Evolutionary conservation across 805 yeast genomes (phyloP).

Genomic region (Wickerhamiella lipophila): DNA sequence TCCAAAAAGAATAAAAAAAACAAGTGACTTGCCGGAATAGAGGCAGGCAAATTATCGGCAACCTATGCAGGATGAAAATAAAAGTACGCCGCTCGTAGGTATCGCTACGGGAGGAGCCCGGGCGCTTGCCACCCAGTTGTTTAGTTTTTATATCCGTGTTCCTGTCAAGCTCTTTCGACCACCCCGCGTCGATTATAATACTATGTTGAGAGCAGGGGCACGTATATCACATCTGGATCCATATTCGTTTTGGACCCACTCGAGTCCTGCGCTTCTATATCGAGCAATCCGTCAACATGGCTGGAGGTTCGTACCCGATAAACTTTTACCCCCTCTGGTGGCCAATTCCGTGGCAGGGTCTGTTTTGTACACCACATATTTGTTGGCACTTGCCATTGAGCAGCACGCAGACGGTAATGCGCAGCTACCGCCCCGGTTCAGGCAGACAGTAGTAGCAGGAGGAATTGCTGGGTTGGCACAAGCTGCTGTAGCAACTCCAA

Average conservation of each 20-base stretch:
- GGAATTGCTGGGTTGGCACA: conserved; percentile 76
- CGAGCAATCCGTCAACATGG: conserved; percentile 67
- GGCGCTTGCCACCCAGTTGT: conserved; percentile 66
- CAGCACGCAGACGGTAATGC: conserved; percentile 18
- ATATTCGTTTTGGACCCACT: conserved; percentile 48
- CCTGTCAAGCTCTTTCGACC: conserved; percentile 81
- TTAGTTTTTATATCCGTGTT: conserved; percentile 66
- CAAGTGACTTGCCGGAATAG: no score
- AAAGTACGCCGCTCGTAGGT: conserved; percentile 41
- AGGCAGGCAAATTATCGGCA: no score
- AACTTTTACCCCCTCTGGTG: conserved; percentile 71
- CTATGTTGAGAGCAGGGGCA: conserved; percentile 26
- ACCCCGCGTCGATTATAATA: conserved; percentile 70
- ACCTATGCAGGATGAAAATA: conserved; percentile 10
- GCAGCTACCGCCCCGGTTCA: conserved; percentile 39
- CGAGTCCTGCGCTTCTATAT: conserved; percentile 60
- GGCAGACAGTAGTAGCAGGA: conserved; percentile 55
- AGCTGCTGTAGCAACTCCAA: conserved; percentile 84
- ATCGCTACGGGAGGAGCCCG: conserved; percentile 77
- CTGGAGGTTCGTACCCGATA: conserved; percentile 76
- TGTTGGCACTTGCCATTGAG: conserved; percentile 29
- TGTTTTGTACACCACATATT: conserved; percentile 71
- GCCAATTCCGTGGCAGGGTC: conserved; percentile 87
- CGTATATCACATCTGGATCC: conserved; percentile 20
- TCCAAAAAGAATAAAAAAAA: no score